These are phyloP conservation scores for Puccinia triticina DNA, from an alignment of 1,284 basidiomycete genomes.

Conservation along the genomic window DNA sequence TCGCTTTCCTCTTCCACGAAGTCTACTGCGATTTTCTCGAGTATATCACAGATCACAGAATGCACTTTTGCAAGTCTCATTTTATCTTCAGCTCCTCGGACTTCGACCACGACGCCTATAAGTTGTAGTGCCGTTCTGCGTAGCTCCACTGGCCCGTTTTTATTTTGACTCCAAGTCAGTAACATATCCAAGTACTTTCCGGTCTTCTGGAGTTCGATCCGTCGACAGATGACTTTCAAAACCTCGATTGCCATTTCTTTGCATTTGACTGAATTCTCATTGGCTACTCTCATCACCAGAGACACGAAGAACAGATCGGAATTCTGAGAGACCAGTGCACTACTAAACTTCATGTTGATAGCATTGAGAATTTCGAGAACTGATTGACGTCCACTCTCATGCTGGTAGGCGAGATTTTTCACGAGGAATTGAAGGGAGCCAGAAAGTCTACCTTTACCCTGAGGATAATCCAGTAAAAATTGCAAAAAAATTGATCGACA, in stretches of 20 bases:
- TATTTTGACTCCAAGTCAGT: slow-evolving; percentile 77
- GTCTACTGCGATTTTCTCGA: slow-evolving; percentile 21
- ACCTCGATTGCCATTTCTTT: slow-evolving; percentile 82
- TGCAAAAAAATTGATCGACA: slow-evolving; percentile 86
- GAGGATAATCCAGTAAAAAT: slow-evolving; percentile 96
- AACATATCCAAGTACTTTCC: slow-evolving; percentile 72
- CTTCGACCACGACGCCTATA: slow-evolving; percentile 76
- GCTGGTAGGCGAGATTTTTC: slow-evolving; percentile 87
- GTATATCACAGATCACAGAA: slow-evolving; percentile 8
- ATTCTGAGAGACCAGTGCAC: slow-evolving; percentile 75
- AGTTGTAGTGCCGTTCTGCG: slow-evolving; percentile 76
- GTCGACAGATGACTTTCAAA: slow-evolving; percentile 73
- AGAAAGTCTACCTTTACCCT: slow-evolving; percentile 85
- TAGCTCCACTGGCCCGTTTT: slow-evolving; percentile 67
- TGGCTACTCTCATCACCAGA: slow-evolving; percentile 87
- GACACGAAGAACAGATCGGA: slow-evolving; percentile 88
- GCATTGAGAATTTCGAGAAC: slow-evolving; percentile 88
- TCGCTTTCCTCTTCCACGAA: slow-evolving; percentile 63
- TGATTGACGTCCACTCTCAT: slow-evolving; percentile 85
- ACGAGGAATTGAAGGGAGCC: slow-evolving; percentile 90
- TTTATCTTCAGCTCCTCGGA: slow-evolving; percentile 64
- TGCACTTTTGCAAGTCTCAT: slow-evolving; percentile 30
- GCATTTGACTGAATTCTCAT: slow-evolving; percentile 87
- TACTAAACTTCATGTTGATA: slow-evolving; percentile 81
- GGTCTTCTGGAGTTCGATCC: slow-evolving; percentile 70